These are phyloP conservation scores for Lagenaria siceraria DNA, from an alignment of 306 rosid genomes.

Conservation along the genomic window DNA sequence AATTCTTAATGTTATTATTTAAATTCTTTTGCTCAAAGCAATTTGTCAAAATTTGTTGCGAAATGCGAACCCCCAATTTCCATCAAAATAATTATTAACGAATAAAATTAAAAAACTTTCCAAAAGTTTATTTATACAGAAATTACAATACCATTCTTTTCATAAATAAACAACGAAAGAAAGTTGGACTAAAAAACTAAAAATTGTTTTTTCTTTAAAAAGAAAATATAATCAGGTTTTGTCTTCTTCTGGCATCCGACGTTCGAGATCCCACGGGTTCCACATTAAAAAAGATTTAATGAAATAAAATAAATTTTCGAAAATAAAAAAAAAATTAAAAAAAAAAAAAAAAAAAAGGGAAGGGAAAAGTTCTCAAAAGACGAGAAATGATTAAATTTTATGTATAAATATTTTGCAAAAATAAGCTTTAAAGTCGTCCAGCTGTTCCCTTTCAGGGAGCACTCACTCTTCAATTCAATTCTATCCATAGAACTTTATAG, in stretches of 20 bases:
- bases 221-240: neutral
- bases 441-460: slow-evolving; percentile 7
- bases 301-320: neutral
- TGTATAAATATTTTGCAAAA: neutral
- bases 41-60: no score
- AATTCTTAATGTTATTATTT: no score
- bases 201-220: neutral
- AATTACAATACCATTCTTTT: no score
- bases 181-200: neutral
- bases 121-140: no score
- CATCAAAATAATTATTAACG: no score
- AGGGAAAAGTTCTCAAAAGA: neutral
- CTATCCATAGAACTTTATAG: neutral
- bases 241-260: neutral
- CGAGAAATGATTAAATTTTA: neutral
- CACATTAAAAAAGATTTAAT: neutral
- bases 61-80: no score
- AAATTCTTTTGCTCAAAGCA: no score
- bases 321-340: neutral
- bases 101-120: no score
- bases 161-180: no score
- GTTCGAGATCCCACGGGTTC: neutral
- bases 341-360: neutral
- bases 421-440: neutral
- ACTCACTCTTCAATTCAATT: neutral